phyloP scores from a whole-genome alignment of 2,329 filamentous ascomycete genomes.

The Saccharata proteae region DNA sequence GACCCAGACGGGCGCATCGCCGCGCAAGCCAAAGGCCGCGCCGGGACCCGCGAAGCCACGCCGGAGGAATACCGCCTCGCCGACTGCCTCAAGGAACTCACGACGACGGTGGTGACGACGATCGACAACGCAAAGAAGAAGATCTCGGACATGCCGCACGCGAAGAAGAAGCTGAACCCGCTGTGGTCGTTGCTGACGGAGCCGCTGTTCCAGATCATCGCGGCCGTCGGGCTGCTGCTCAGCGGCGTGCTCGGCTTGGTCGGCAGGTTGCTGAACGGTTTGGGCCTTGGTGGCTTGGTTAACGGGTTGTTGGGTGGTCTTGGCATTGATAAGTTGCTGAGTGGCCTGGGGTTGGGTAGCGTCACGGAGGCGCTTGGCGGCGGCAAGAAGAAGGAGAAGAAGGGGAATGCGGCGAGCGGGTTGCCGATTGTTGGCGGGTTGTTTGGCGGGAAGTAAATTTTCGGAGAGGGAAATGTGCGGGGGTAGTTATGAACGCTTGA shows the following conservation, averaged over 20 bases:
- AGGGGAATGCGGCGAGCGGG: constrained; percentile 23
- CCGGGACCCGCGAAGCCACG: constrained; percentile 60
- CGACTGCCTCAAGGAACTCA: constrained; percentile 75
- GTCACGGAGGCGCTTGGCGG: constrained; percentile 41
- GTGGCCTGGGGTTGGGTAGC: constrained; percentile 54
- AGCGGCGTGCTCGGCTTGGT: constrained; percentile 76
- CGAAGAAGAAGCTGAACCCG: constrained; percentile 89
- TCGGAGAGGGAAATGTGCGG: no score
- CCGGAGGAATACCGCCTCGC: constrained; percentile 78
- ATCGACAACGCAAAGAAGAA: constrained; percentile 84
- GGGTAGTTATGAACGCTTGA: no score
- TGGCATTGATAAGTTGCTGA: constrained; percentile 63
- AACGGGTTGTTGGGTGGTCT: constrained; percentile 67
- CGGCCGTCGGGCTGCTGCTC: constrained; percentile 72
- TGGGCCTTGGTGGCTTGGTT: constrained; percentile 72
- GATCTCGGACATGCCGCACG: constrained; percentile 83
- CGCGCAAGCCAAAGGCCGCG: constrained; percentile 71
- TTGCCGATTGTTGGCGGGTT: constrained; percentile 37
- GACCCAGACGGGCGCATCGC: constrained; percentile 83
- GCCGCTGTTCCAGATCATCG: constrained; percentile 84
- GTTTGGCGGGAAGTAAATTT: constrained; percentile 32
- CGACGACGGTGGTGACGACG: constrained; percentile 64
- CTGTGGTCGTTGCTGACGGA: constrained; percentile 74
- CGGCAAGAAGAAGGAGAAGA: constrained; percentile 42
- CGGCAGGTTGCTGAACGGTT: constrained; percentile 64